phyloP scores from a whole-genome alignment of 1,139 yeast species.

The Debaryomyces robertsiae region DNA sequence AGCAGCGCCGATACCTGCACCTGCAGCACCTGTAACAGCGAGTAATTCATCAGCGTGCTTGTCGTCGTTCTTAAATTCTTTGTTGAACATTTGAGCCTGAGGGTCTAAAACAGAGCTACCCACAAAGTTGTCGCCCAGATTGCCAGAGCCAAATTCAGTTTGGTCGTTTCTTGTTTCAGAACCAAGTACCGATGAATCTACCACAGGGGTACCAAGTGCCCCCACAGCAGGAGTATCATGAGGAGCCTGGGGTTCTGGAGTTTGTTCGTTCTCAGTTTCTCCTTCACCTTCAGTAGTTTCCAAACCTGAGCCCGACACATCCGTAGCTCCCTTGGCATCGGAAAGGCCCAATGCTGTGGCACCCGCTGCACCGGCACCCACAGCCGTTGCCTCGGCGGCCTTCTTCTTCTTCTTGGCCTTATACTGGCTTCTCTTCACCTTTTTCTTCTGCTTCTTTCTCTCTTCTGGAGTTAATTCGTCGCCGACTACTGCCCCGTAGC shows the following conservation, averaged over 20 bases:
- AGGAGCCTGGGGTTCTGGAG: constrained; percentile 25
- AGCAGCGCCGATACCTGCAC: too few relatives aligned
- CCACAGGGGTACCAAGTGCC: constrained; percentile 12
- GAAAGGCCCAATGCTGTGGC: constrained; percentile 3
- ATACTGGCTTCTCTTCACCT: constrained; percentile 50
- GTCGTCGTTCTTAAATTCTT: background rate
- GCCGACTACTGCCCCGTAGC: constrained; percentile 19
- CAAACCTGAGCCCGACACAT: constrained; percentile 1
- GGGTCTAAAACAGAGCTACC: constrained; percentile 18
- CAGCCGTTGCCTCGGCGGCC: constrained; percentile 46
- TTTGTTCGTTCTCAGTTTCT: constrained; percentile 18
- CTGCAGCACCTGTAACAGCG: too few relatives aligned
- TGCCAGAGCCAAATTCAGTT: too few relatives aligned
- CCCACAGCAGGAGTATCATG: constrained; percentile 11
- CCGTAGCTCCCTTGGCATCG: constrained; percentile 4
- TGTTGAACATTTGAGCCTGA: background rate
- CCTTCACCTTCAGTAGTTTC: constrained; percentile 11
- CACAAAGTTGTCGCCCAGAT: constrained; percentile 46
- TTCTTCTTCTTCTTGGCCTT: constrained; percentile 46
- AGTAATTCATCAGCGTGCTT: too few relatives aligned
- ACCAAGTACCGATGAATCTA: constrained; percentile 34
- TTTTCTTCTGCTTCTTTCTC: constrained; percentile 49
- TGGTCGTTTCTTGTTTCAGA: constrained; percentile 27
- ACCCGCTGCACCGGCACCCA: constrained; percentile 18
- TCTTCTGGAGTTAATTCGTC: constrained; percentile 39